These are phyloP conservation scores for Larix kaempferi DNA, from an alignment of 75 land plant genomes.

Conservation along the genomic window DNA sequence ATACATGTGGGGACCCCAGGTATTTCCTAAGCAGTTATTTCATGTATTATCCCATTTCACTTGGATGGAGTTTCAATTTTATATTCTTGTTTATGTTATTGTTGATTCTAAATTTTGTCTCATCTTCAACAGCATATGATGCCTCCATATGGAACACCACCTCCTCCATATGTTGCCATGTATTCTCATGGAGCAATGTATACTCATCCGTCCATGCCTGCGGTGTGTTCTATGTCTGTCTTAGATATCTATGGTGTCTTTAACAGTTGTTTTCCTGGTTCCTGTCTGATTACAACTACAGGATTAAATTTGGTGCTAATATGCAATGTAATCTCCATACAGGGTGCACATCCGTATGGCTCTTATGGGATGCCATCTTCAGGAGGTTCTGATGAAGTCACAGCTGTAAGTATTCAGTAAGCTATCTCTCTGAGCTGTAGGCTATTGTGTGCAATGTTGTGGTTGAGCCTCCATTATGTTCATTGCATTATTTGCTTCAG, in stretches of 20 bases:
- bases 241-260: not conserved
- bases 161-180: conserved; percentile 44
- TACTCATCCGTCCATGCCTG: conserved; percentile 39
- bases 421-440: not conserved
- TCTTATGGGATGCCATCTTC: conserved; percentile 34
- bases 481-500: conserved; percentile 2
- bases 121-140: conserved; percentile 31
- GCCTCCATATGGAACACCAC: conserved; percentile 49
- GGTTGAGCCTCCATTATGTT: not conserved
- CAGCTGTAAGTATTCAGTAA: conserved; percentile 6
- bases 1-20: conserved; percentile 49
- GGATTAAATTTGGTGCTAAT: not conserved
- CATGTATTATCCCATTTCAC: not conserved
- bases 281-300: not conserved
- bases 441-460: not conserved
- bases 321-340: conserved; percentile 1
- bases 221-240: conserved; percentile 8
- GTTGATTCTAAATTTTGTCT: not conserved
- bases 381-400: conserved; percentile 10
- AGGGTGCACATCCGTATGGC: conserved; percentile 38
- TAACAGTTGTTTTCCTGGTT: not conserved
- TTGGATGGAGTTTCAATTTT: not conserved
- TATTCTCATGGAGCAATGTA: conserved; percentile 50
- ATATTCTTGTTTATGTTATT: not conserved
- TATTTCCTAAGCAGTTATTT: not conserved